Evolutionary conservation across 2,329 filamentous ascomycete species (phyloP).

Genomic region (Domatiomyces catenatus): DNA sequence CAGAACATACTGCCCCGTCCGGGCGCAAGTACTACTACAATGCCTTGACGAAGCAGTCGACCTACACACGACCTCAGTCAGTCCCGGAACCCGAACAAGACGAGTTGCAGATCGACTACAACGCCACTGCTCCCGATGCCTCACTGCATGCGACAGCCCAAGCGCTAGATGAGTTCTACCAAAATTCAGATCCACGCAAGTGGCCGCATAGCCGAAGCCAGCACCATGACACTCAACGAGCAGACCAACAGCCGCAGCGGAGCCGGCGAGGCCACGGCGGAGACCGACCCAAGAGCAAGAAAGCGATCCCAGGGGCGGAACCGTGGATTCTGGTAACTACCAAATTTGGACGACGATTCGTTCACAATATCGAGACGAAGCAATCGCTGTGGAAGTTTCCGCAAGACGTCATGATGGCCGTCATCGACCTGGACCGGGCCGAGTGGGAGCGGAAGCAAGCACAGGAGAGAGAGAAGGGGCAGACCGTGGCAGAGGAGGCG

Average conservation of each 20-base stretch:
- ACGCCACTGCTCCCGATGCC: constrained; percentile 13
- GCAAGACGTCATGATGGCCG: constrained; percentile 63
- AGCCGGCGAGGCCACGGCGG: constrained; percentile 57
- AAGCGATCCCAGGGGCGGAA: constrained; percentile 61
- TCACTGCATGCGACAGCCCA: constrained; percentile 11
- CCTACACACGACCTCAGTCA: constrained; percentile 56
- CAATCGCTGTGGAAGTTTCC: constrained; percentile 94
- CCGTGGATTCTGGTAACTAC: constrained; percentile 92
- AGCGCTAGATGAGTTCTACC: constrained; percentile 16
- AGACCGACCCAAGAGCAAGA: constrained; percentile 58
- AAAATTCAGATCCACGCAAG: constrained; percentile 10
- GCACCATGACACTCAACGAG: constrained; percentile 29
- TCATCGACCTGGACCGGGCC: constrained; percentile 50
- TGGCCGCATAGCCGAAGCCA: background rate
- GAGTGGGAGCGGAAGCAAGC: constrained; percentile 51
- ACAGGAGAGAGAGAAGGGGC: constrained; percentile 11
- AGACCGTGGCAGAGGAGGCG: constrained; percentile 11
- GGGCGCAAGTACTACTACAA: constrained; percentile 86
- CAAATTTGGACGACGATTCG: constrained; percentile 75
- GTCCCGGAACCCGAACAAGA: constrained; percentile 21
- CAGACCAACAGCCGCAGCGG: constrained; percentile 38
- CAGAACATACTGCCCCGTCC: constrained; percentile 73
- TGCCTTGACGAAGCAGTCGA: constrained; percentile 65
- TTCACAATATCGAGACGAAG: constrained; percentile 72
- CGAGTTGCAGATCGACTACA: constrained; percentile 15